Conservation (phyloP, 2,329 filamentous ascomycete species). For the Aspergillus fumigatiaffinis region DNA sequence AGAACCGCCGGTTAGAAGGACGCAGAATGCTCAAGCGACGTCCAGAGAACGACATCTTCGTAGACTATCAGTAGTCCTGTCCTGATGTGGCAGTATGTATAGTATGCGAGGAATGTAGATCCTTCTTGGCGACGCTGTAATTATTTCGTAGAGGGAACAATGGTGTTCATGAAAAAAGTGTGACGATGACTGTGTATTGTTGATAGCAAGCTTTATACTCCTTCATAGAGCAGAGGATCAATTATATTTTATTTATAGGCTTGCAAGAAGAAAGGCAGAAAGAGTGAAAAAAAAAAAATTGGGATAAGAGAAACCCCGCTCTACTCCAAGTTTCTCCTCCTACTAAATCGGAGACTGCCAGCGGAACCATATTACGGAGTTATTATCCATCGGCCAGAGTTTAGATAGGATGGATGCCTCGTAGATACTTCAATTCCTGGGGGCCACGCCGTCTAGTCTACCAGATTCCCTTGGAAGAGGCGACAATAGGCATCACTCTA, state of each 20-base stretch:
- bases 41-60: constrained; percentile 45
- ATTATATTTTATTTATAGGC: background rate
- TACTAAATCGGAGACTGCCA: too few species aligned
- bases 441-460: background rate
- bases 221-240: background rate
- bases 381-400: too few species aligned
- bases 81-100: background rate
- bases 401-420: too few species aligned
- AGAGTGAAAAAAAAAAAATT: background rate
- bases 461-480: background rate
- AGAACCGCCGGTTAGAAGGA: constrained; percentile 38
- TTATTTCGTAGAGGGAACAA: background rate
- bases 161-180: background rate
- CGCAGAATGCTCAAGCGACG: constrained; percentile 43
- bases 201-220: background rate
- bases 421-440: too few species aligned
- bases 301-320: background rate
- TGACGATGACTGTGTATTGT: background rate
- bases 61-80: background rate
- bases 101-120: background rate
- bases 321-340: background rate
- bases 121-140: background rate
- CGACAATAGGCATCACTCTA: background rate
- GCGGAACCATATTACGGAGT: too few species aligned
- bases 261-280: background rate